Evolutionary conservation across 1,284 basidiomycete species (phyloP).

Genomic region (Porogramme epimiltina): DNA sequence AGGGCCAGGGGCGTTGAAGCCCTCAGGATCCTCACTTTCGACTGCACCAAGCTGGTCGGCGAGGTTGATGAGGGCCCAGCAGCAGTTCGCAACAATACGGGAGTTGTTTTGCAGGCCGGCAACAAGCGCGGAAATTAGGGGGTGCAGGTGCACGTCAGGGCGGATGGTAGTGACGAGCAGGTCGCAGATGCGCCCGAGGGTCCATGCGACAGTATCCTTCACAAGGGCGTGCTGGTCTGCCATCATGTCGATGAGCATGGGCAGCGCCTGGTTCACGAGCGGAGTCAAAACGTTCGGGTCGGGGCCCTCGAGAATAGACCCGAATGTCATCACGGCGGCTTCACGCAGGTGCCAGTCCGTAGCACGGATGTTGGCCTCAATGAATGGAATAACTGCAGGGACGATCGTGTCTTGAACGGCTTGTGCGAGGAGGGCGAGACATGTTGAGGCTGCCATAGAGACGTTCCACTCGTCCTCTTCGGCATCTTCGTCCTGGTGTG

Average conservation of each 20-base stretch:
- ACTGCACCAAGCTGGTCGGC: constrained; percentile 77
- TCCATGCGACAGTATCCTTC: constrained; percentile 98
- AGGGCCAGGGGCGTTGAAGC: constrained; percentile 60
- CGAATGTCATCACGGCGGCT: constrained; percentile 98
- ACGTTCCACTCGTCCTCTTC: constrained; percentile 99
- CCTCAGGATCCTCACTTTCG: constrained; percentile 58
- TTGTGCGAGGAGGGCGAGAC: constrained; percentile 86
- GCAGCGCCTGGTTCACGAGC: constrained; percentile 92
- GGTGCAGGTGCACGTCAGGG: constrained; percentile 86
- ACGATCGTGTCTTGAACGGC: constrained; percentile 94
- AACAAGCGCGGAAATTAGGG: constrained; percentile 85
- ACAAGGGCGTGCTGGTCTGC: constrained; percentile 84
- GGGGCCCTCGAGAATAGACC: constrained; percentile 96
- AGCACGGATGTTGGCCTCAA: constrained; percentile 93
- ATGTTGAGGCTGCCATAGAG: constrained; percentile 97
- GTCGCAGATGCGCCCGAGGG: constrained; percentile 94
- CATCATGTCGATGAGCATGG: constrained; percentile 96
- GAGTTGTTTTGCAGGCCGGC: constrained; percentile 81
- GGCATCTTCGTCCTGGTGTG: constrained; percentile 94
- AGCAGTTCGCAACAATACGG: constrained; percentile 92
- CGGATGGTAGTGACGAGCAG: constrained; percentile 87
- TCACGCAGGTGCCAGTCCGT: constrained; percentile 95
- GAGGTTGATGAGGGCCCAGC: constrained; percentile 96
- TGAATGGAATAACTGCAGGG: constrained; percentile 93
- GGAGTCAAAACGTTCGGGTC: constrained; percentile 86